Conservation (phyloP, 2,329 filamentous ascomycete genomes). For the Curvularia hawaiiensis region DNA sequence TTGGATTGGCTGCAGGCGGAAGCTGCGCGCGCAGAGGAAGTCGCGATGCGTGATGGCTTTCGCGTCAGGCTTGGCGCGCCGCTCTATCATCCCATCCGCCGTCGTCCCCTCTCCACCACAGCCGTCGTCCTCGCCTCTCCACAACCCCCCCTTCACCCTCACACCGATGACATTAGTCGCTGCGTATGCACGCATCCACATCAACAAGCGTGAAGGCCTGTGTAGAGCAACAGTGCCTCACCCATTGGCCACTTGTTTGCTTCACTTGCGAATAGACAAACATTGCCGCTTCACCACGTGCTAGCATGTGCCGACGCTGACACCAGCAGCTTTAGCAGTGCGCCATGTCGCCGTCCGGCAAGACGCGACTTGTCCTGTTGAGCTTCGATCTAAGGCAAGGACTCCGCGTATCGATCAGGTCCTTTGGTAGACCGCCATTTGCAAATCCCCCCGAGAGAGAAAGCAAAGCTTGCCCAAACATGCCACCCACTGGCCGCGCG, state of each 20-base stretch:
- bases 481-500: conserved; percentile 14
- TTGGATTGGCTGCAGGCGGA: not conserved
- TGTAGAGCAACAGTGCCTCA: conserved; percentile 4
- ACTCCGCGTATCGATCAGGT: conserved; percentile 12
- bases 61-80: conserved; percentile 25
- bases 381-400: not conserved
- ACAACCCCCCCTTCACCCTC: conserved; percentile 7
- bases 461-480: conserved; percentile 20
- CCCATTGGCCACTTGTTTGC: conserved; percentile 24
- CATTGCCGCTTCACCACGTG: conserved; percentile 15
- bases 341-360: not conserved
- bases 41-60: conserved; percentile 26
- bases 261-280: conserved; percentile 29
- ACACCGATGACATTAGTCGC: conserved; percentile 17
- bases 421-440: conserved; percentile 38
- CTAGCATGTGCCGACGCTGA: not conserved
- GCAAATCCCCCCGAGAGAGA: conserved; percentile 18
- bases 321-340: not conserved
- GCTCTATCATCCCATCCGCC: conserved; percentile 3
- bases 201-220: not conserved
- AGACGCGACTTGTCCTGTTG: not conserved
- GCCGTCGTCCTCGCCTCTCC: conserved; percentile 1
- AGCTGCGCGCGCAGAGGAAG: conserved; percentile 10
- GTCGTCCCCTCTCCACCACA: not conserved
- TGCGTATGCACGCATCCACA: conserved; percentile 18